These are phyloP conservation scores for Melanopsichium pennsylvanicum DNA, from an alignment of 1,284 basidiomycete genomes.

Conservation along the genomic window DNA sequence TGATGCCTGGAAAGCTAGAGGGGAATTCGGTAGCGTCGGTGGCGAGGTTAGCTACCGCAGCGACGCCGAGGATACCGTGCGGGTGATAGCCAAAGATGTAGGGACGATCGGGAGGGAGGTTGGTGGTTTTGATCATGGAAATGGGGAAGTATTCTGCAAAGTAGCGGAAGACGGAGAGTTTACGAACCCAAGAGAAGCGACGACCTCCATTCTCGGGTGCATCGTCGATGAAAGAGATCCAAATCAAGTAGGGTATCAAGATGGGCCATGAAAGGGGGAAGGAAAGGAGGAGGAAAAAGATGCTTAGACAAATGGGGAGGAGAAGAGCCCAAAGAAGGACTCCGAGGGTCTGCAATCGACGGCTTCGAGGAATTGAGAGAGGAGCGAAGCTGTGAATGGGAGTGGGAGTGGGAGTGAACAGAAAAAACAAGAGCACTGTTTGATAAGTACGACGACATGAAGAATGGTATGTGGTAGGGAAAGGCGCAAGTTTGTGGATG, in stretches of 20 bases:
- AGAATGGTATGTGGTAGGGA: no score
- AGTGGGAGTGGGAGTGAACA: no score
- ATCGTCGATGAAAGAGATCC: slow-evolving; percentile 76
- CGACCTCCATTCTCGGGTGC: slow-evolving; percentile 82
- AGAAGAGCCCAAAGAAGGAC: slow-evolving; percentile 87
- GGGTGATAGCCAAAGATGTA: slow-evolving; percentile 80
- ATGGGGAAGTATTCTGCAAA: slow-evolving; percentile 93
- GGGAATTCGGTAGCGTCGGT: slow-evolving; percentile 97
- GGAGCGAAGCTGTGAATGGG: slow-evolving; percentile 59
- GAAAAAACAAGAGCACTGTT: no score
- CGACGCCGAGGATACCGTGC: slow-evolving; percentile 68
- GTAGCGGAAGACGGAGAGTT: slow-evolving; percentile 77
- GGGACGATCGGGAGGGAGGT: slow-evolving; percentile 85
- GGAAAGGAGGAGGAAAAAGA: slow-evolving; percentile 85
- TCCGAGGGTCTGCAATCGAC: slow-evolving; percentile 62
- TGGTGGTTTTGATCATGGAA: slow-evolving; percentile 67
- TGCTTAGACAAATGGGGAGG: slow-evolving; percentile 75
- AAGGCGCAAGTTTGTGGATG: no score
- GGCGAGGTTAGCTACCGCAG: slow-evolving; percentile 89
- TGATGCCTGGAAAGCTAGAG: slow-evolving; percentile 85
- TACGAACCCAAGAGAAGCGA: slow-evolving; percentile 79
- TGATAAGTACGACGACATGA: no score
- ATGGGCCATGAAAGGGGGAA: slow-evolving; percentile 88
- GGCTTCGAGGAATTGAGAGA: slow-evolving; percentile 54
- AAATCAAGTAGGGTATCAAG: slow-evolving; percentile 80